phyloP scores from a whole-genome alignment of 805 yeast species.

The Sugiyamaella lignohabitans region DNA sequence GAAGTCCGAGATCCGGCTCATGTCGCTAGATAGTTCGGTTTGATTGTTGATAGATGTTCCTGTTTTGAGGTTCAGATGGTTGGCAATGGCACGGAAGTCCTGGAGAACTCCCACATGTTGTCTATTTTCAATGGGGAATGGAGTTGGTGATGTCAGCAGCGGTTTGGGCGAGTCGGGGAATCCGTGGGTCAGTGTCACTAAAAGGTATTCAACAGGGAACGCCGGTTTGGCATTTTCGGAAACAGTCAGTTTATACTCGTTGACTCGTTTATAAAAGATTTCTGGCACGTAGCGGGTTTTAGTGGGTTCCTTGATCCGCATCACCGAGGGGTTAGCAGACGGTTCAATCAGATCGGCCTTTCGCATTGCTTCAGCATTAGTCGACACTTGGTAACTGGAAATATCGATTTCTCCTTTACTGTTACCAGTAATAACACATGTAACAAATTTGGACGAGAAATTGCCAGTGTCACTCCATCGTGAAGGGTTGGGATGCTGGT shows the following conservation, averaged over 20 bases:
- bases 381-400: slow-evolving; percentile 81
- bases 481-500: slow-evolving; percentile 52
- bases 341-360: slow-evolving; percentile 80
- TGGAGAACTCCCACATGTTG: slow-evolving; percentile 69
- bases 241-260: slow-evolving; percentile 86
- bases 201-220: slow-evolving; percentile 83
- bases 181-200: slow-evolving; percentile 88
- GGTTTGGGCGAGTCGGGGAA: slow-evolving; percentile 64
- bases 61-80: slow-evolving; percentile 38
- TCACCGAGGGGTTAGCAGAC: slow-evolving; percentile 83
- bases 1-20: slow-evolving; percentile 55
- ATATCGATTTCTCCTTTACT: slow-evolving; percentile 82
- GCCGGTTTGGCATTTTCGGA: slow-evolving; percentile 85
- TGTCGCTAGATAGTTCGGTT: slow-evolving; percentile 23
- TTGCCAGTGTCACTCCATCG: slow-evolving; percentile 56
- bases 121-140: slow-evolving; percentile 76
- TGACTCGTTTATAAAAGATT: slow-evolving; percentile 72
- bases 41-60: slow-evolving; percentile 11
- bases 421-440: slow-evolving; percentile 93
- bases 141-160: slow-evolving; percentile 37
- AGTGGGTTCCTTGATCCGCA: slow-evolving; percentile 71
- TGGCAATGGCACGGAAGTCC: slow-evolving; percentile 50
- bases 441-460: slow-evolving; percentile 85
- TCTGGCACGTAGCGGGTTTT: slow-evolving; percentile 87
- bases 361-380: slow-evolving; percentile 79